Evolutionary conservation across 345 rosid species (phyloP), one percentile per base, ranked within the genome.

Genomic region (Euphorbia lathyris): DNA sequence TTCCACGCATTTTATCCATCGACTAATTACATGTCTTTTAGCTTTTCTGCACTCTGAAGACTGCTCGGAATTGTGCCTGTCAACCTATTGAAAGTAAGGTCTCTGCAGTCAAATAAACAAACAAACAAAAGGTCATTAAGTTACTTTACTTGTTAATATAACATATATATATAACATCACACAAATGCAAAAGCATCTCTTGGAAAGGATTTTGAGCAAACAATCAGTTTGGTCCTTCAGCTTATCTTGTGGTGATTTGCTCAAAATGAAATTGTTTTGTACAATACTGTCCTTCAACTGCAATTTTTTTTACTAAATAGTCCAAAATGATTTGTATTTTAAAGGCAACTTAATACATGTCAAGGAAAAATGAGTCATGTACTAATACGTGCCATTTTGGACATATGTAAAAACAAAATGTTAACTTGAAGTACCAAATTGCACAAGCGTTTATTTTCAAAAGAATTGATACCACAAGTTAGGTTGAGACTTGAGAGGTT

Each of bases 81-180:
- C 82, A 95, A 74, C 75, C 55, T 79, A 77, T 95, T 95, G 85
- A 77, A 83, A 86, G 97, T 90, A 73, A 92, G 70, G 79, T 95
- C 97, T 75, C 99, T 95, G 68, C 78, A 30, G 47, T 25, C 29
- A 16, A 14, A 53, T 20, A 53, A 53, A 22, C 9, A 53, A 19
- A 60, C 64, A 8, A 43, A 47, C 9, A 34, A 13, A 9, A 34
- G n/a, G n/a, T n/a, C n/a, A n/a, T n/a, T n/a, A n/a, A n/a, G n/a
- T n/a, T n/a, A n/a, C n/a, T n/a, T n/a, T n/a, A n/a, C n/a, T n/a
- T n/a, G n/a, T n/a, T n/a, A n/a, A n/a, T 2, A 68, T 4, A 48
- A n/a, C n/a, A n/a, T n/a, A n/a, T n/a, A 23, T 14, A 8, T 9
- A 22, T 8, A 22, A 26, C 23, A 53, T 20, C 27, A 53, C 2